Conservation (phyloP, 306 rosid species). For the Neltuma alba region DNA sequence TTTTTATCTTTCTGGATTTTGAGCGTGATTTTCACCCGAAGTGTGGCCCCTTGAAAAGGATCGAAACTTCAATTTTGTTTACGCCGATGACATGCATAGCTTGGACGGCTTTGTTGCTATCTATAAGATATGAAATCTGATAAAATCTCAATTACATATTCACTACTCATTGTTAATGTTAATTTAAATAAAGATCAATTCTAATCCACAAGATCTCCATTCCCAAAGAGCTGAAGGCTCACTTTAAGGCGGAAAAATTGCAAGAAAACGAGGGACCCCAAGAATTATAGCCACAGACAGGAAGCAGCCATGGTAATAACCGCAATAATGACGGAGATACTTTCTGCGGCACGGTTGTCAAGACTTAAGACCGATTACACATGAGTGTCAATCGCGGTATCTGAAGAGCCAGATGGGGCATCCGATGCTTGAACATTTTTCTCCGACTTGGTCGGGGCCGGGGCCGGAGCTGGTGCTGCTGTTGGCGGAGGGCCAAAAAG, state of each 20-base stretch:
- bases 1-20: background rate
- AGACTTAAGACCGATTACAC: slow-evolving; percentile 36
- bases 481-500: slow-evolving; percentile 45
- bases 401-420: slow-evolving; percentile 55
- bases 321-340: slow-evolving; percentile 9
- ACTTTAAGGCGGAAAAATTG: background rate
- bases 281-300: slow-evolving; percentile 34
- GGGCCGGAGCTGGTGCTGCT: slow-evolving; percentile 51
- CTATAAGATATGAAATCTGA: background rate
- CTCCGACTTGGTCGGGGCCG: slow-evolving; percentile 63
- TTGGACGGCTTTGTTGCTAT: background rate
- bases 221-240: slow-evolving; percentile 29
- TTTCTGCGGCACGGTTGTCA: slow-evolving; percentile 1
- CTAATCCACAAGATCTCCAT: slow-evolving; percentile 37
- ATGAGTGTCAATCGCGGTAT: slow-evolving; percentile 40
- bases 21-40: background rate
- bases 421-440: slow-evolving; percentile 60
- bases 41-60: background rate
- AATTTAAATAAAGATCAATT: slow-evolving; percentile 10
- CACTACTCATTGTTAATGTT: background rate
- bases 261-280: slow-evolving; percentile 32
- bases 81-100: background rate
- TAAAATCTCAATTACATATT: background rate
- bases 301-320: slow-evolving; percentile 28
- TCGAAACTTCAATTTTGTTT: background rate